These are phyloP conservation scores for Vanilla planifolia DNA, from an alignment of 106 monocot species.

Conservation along the genomic window DNA sequence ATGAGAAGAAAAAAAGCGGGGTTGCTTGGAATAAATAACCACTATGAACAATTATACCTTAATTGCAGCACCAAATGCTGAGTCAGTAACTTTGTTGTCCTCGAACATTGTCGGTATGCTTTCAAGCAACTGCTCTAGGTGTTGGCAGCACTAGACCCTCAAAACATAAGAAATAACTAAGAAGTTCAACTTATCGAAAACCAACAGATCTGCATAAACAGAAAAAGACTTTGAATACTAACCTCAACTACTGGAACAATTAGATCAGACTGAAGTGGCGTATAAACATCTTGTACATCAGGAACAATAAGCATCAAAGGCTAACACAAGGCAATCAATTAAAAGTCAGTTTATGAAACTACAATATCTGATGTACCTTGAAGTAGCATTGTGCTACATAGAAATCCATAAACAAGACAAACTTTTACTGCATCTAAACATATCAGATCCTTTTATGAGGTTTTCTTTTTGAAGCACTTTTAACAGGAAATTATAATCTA, in stretches of 20 bases:
- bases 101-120: slow-evolving; percentile 92
- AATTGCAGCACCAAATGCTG: slow-evolving; percentile 94
- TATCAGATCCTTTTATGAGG: too few relatives aligned
- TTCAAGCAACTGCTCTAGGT: slow-evolving; percentile 86
- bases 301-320: slow-evolving; percentile 98
- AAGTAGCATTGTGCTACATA: background rate
- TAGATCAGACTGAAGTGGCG: slow-evolving; percentile 80
- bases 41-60: slow-evolving; percentile 37
- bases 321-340: slow-evolving; percentile 29
- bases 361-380: background rate
- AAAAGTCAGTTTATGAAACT: background rate
- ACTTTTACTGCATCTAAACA: too few relatives aligned
- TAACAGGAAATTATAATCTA: too few relatives aligned
- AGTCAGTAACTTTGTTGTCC: slow-evolving; percentile 75
- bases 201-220: background rate
- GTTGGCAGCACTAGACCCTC: slow-evolving; percentile 78
- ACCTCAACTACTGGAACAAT: slow-evolving; percentile 91
- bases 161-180: slow-evolving; percentile 22
- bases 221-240: slow-evolving; percentile 13
- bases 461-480: too few relatives aligned
- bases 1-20: background rate
- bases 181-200: background rate
- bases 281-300: slow-evolving; percentile 96
- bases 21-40: too few relatives aligned
- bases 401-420: too few relatives aligned